These are phyloP conservation scores for Populus trichocarpa DNA, from an alignment of 441 rosid genomes.

Conservation along the genomic window DNA sequence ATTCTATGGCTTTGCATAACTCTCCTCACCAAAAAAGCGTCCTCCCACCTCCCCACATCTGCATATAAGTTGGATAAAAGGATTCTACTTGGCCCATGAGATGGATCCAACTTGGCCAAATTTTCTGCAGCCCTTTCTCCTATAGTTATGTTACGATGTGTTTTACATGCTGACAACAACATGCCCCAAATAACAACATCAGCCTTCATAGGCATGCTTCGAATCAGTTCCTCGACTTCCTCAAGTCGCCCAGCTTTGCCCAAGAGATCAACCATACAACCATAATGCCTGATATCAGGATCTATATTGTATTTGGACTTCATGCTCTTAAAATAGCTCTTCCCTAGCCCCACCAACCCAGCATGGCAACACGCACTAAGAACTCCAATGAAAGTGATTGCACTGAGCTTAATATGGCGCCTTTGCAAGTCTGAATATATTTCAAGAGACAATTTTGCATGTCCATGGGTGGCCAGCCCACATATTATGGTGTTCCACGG, in stretches of 20 bases:
- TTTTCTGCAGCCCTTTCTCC: conserved; percentile 54
- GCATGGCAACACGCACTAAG: conserved; percentile 76
- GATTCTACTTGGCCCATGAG: conserved; percentile 50
- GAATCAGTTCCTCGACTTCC: conserved; percentile 49
- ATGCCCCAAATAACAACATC: conserved; percentile 66
- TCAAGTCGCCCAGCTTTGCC: conserved; percentile 55
- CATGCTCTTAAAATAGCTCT: conserved; percentile 59
- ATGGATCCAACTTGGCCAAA: conserved; percentile 49
- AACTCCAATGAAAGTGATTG: conserved; percentile 76
- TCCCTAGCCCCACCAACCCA: conserved; percentile 56
- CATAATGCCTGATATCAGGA: conserved; percentile 55
- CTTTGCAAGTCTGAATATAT: conserved; percentile 50
- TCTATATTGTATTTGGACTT: conserved; percentile 37
- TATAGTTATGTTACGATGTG: conserved; percentile 44
- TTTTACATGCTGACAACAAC: conserved; percentile 55
- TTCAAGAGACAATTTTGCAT: conserved; percentile 54
- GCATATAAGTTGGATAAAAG: conserved; percentile 62
- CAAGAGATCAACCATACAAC: conserved; percentile 63
- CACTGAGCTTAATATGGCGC: conserved; percentile 46
- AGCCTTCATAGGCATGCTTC: conserved; percentile 58
- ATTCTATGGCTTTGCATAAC: conserved; percentile 38
- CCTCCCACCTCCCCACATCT: conserved; percentile 65
- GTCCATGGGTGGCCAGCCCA: conserved; percentile 75
- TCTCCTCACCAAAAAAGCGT: conserved; percentile 38
- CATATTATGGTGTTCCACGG: conserved; percentile 91